These are phyloP conservation scores for Trapa incisa DNA, from an alignment of 345 rosid species.

Conservation along the genomic window DNA sequence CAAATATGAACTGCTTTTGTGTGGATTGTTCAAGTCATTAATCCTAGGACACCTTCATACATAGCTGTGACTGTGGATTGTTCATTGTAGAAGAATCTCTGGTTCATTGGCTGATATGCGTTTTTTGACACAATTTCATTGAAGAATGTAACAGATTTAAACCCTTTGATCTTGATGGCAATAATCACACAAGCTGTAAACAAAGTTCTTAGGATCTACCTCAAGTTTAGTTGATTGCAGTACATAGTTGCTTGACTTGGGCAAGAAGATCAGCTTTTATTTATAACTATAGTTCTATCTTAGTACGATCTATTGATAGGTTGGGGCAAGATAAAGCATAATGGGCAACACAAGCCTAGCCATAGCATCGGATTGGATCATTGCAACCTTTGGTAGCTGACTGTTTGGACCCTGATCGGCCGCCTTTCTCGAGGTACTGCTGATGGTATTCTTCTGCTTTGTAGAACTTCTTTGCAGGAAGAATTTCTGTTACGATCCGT, in stretches of 20 bases:
- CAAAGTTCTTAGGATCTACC: background rate
- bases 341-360: conserved; percentile 21
- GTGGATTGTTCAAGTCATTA: no score
- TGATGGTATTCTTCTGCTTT: conserved; percentile 88
- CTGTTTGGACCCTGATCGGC: conserved; percentile 65
- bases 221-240: background rate
- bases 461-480: conserved; percentile 86
- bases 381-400: conserved; percentile 77
- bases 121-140: no score
- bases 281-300: background rate
- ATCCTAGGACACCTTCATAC: no score
- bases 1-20: no score
- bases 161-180: background rate
- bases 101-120: no score
- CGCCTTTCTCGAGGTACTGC: conserved; percentile 85
- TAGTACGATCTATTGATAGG: background rate
- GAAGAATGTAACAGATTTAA: no score
- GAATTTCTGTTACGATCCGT: conserved; percentile 65
- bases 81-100: no score
- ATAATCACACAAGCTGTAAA: background rate
- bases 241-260: background rate
- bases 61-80: no score
- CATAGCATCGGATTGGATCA: conserved; percentile 91
- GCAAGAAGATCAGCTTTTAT: background rate
- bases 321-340: background rate